These are phyloP conservation scores for Silene coronaria DNA, from an alignment of 179 eudicot genomes.

Conservation along the genomic window DNA sequence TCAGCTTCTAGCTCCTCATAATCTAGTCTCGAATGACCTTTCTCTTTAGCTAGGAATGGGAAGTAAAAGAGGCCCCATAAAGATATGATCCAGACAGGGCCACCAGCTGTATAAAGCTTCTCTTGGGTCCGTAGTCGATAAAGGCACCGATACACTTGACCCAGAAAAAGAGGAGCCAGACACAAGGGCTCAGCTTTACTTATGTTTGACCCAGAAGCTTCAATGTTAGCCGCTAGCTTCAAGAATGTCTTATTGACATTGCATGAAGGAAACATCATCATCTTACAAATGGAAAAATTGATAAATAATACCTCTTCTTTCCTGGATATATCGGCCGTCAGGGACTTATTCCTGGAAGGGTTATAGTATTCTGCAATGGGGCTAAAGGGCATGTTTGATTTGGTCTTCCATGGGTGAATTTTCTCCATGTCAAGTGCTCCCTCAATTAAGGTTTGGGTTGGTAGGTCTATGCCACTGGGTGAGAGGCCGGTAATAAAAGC, in stretches of 20 bases:
- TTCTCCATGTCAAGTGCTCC: slow-evolving; percentile 31
- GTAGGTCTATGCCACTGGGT: slow-evolving; percentile 20
- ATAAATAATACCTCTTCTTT: slow-evolving; percentile 27
- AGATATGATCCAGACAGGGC: slow-evolving; percentile 27
- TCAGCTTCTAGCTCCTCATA: slow-evolving; percentile 20
- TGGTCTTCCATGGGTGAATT: slow-evolving; percentile 23
- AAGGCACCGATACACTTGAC: slow-evolving; percentile 25
- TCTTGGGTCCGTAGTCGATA: slow-evolving; percentile 27
- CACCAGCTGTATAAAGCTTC: slow-evolving; percentile 28
- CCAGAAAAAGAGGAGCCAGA: slow-evolving; percentile 22
- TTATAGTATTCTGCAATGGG: slow-evolving; percentile 23
- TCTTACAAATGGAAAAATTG: slow-evolving; percentile 20
- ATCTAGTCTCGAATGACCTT: slow-evolving; percentile 11
- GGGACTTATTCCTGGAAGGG: slow-evolving; percentile 16
- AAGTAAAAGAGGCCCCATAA: slow-evolving; percentile 27
- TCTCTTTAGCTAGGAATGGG: slow-evolving; percentile 21
- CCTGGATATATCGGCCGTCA: slow-evolving; percentile 16
- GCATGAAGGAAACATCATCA: slow-evolving; percentile 31
- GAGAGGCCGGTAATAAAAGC: slow-evolving; percentile 27
- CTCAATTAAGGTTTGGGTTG: slow-evolving; percentile 21
- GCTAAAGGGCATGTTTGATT: slow-evolving; percentile 25
- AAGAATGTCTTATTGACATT: slow-evolving; percentile 27
- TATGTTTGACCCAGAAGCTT: slow-evolving; percentile 18
- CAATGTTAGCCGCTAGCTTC: slow-evolving; percentile 27
- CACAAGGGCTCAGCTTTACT: slow-evolving; percentile 15